These are phyloP conservation scores for Sphaerulina vaccinii DNA, from an alignment of 2,329 filamentous ascomycete genomes.

Conservation along the genomic window DNA sequence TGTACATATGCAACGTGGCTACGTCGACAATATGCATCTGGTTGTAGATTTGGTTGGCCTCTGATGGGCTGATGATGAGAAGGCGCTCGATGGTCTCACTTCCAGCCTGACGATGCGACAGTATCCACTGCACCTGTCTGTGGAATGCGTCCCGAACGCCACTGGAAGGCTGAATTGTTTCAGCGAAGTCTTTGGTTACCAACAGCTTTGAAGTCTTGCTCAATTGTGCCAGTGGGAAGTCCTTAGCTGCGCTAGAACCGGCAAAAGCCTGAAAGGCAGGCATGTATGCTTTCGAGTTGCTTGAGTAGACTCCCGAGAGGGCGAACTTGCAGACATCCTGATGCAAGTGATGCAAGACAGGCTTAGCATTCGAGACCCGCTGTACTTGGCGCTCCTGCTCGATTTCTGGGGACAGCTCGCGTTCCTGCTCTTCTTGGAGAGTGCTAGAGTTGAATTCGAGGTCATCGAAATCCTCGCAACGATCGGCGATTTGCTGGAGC, in stretches of 20 bases:
- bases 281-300: constrained; percentile 30
- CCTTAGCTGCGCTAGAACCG: constrained; percentile 7
- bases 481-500: constrained; percentile 31
- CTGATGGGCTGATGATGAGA: constrained; percentile 60
- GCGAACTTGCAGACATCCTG: constrained; percentile 45
- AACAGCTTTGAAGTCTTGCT: constrained; percentile 18
- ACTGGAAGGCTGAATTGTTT: constrained; percentile 9
- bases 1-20: constrained; percentile 52
- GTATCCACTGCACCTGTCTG: constrained; percentile 56
- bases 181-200: constrained; percentile 16
- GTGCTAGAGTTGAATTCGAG: constrained; percentile 31
- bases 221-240: constrained; percentile 6
- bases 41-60: constrained; percentile 55
- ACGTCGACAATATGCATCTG: constrained; percentile 38
- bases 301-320: constrained; percentile 35
- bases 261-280: constrained; percentile 16
- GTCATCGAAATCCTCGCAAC: constrained; percentile 27
- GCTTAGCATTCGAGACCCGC: constrained; percentile 43
- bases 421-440: constrained; percentile 66
- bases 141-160: constrained; percentile 48
- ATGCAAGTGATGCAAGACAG: constrained; percentile 48
- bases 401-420: constrained; percentile 64
- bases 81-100: constrained; percentile 32
- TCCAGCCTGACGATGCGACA: constrained; percentile 36
- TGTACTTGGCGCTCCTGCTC: constrained; percentile 59